phyloP scores from a whole-genome alignment of 768 basidiomycete genomes.

The Phylloporus arenicola region DNA sequence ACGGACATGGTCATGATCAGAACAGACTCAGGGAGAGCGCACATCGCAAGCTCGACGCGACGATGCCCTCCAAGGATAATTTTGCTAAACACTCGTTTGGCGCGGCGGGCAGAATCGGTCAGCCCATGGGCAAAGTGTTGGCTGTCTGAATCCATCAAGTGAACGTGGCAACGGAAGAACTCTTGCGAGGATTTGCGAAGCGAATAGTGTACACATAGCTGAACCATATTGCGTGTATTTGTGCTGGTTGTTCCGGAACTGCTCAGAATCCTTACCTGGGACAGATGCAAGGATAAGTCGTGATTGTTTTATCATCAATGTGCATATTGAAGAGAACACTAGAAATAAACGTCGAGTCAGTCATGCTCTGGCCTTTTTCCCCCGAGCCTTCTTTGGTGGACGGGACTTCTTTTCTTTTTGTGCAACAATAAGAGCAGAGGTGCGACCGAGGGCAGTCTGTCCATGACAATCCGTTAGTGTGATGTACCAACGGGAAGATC shows the following conservation, averaged over 20 bases:
- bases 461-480: conserved; percentile 17
- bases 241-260: conserved; percentile 7
- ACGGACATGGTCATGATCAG: conserved; percentile 36
- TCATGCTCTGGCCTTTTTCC: conserved; percentile 49
- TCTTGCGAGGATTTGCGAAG: not conserved
- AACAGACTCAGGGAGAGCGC: conserved; percentile 43
- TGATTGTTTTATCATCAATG: conserved; percentile 17
- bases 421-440: conserved; percentile 63
- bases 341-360: conserved; percentile 20
- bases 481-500: conserved; percentile 43
- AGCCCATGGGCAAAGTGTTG: conserved; percentile 47
- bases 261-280: not conserved
- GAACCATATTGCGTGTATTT: conserved; percentile 13
- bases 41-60: conserved; percentile 43
- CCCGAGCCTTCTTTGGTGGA: conserved; percentile 66
- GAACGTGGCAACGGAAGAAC: not conserved
- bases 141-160: conserved; percentile 25
- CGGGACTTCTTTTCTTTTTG: conserved; percentile 66
- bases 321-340: conserved; percentile 19
- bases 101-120: conserved; percentile 48
- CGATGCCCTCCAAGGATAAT: conserved; percentile 44
- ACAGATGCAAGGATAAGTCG: not conserved
- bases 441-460: conserved; percentile 72
- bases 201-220: conserved; percentile 6
- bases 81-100: conserved; percentile 35